phyloP scores from a whole-genome alignment of 2,329 filamentous ascomycete species.

The Nigrospora sphaerica region DNA sequence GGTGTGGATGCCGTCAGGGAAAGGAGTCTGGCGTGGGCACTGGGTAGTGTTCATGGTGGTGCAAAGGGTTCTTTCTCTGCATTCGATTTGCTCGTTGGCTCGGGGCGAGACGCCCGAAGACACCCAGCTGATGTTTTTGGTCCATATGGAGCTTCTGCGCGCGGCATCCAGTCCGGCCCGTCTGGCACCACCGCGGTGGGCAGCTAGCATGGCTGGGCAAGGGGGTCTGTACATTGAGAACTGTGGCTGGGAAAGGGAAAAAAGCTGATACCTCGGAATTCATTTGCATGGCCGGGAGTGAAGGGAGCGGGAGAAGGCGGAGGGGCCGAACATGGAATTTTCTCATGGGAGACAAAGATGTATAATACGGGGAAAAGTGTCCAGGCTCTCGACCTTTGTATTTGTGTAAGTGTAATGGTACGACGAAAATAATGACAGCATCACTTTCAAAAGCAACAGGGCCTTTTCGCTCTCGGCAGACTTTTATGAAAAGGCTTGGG shows the following conservation, averaged over 20 bases:
- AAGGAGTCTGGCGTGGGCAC: neutral
- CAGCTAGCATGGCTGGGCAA: conserved; percentile 12
- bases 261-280: conserved; percentile 12
- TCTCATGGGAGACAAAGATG: conserved; percentile 10
- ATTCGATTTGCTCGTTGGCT: neutral
- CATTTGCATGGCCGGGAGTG: conserved; percentile 25
- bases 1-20: neutral
- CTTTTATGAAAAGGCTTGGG: too few relatives aligned
- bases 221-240: conserved; percentile 21
- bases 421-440: conserved; percentile 7
- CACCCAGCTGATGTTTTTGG: neutral
- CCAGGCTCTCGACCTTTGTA: conserved; percentile 15
- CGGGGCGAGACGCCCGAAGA: neutral
- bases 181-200: conserved; percentile 11
- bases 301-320: conserved; percentile 5
- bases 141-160: conserved; percentile 10
- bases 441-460: neutral
- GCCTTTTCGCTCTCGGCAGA: too few relatives aligned
- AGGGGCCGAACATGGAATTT: neutral
- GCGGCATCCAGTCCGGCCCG: conserved; percentile 12
- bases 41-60: neutral
- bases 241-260: conserved; percentile 19
- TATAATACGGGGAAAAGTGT: conserved; percentile 18
- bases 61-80: neutral
- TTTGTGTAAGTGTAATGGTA: conserved; percentile 19